Conservation (phyloP, 441 rosid species). For the Eutrema salsugineum region DNA sequence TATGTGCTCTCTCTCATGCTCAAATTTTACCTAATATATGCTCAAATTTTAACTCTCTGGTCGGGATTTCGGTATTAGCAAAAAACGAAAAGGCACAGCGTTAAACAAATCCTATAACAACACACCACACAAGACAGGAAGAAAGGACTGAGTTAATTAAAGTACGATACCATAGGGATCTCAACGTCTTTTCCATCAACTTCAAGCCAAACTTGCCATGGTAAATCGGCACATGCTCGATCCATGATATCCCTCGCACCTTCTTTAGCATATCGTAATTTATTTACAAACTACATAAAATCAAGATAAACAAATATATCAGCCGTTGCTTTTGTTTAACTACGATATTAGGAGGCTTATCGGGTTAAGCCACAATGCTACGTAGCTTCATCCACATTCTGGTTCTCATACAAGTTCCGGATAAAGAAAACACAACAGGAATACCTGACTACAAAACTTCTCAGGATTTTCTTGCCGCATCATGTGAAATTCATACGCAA, state of each 20-base stretch:
- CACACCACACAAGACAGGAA: neutral
- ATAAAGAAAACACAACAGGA: neutral
- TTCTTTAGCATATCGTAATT: conserved; percentile 71
- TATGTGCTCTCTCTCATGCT: neutral
- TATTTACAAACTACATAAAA: conserved; percentile 58
- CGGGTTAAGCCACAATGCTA: neutral
- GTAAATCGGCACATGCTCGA: conserved; percentile 74
- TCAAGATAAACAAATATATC: conserved; percentile 20
- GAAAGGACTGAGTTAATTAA: neutral
- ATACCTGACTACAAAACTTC: conserved; percentile 69
- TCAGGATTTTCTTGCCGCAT: conserved; percentile 64
- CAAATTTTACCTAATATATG: neutral
- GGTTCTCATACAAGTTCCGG: neutral
- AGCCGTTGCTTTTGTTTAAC: neutral
- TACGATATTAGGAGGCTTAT: neutral
- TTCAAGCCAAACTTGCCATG: conserved; percentile 79
- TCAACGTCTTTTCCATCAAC: conserved; percentile 67
- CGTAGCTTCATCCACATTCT: neutral
- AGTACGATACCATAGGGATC: conserved; percentile 53
- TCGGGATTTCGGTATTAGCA: neutral
- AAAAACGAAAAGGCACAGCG: conserved; percentile 4
- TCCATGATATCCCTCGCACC: conserved; percentile 78
- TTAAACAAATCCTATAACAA: neutral
- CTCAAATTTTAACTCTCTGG: too few relatives aligned
- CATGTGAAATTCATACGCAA: conserved; percentile 69